Evolutionary conservation across 345 rosid genomes (phyloP).

Genomic region (Populus deltoides): DNA sequence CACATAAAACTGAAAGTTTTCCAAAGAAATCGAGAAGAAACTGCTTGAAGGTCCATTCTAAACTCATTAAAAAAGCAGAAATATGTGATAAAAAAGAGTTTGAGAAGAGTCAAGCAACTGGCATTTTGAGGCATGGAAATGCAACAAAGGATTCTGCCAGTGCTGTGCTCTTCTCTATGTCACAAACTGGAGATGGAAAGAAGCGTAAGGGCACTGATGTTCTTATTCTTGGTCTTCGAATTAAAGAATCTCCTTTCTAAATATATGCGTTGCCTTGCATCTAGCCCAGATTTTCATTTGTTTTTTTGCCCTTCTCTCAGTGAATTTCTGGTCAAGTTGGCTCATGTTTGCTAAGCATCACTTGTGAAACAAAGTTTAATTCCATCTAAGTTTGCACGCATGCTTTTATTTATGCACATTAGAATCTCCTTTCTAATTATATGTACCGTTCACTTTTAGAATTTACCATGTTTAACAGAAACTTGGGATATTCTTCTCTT

Average conservation of each 20-base stretch:
- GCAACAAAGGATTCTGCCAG: slow-evolving; percentile 18
- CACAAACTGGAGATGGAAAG: slow-evolving; percentile 21
- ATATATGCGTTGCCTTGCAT: background rate
- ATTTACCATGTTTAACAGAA: slow-evolving; percentile 1
- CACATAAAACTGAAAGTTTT: slow-evolving; percentile 25
- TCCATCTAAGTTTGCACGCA: too few species aligned
- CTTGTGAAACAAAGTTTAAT: too few species aligned
- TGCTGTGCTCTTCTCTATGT: slow-evolving; percentile 19
- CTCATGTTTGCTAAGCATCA: too few species aligned
- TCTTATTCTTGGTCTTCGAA: background rate
- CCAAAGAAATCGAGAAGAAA: slow-evolving; percentile 37
- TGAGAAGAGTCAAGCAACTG: slow-evolving; percentile 18
- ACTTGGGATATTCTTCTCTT: background rate
- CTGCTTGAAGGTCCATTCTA: slow-evolving; percentile 33
- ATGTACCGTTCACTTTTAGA: background rate
- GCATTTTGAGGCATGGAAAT: slow-evolving; percentile 14
- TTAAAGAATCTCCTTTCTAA: background rate
- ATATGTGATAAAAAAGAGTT: slow-evolving; percentile 27
- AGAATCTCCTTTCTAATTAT: too few species aligned
- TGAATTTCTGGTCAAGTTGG: background rate
- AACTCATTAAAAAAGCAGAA: slow-evolving; percentile 30
- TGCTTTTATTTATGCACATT: background rate
- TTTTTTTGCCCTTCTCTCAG: background rate
- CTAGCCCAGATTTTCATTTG: background rate
- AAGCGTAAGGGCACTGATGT: slow-evolving; percentile 22